Base-by-base conservation (phyloP, 495 filamentous ascomycete species). In the Penicillium turbatum region DNA sequence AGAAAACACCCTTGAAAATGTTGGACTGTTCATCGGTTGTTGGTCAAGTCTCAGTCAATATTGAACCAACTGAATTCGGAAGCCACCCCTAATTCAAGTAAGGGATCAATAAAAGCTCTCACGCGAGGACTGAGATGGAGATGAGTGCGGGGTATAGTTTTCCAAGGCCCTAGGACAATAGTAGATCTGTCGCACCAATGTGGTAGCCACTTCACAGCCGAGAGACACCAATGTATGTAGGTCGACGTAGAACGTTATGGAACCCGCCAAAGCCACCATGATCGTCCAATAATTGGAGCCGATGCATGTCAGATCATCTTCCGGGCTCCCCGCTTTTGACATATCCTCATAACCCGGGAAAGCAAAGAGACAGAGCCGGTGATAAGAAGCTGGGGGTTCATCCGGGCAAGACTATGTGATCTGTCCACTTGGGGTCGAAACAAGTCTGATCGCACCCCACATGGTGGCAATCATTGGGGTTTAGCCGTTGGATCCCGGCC, bases 221-320 rank as follows among this genome's bases (percentile, higher is more conserved):
- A 3, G 10, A 6, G 21, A 29, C 21, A 26, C 26, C 34, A 29
- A 13, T 48, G 21, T 27, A 13, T 48, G 21, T 27, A 35, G 21
- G 21, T 24, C 21, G 17, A 21, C 21, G 40, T 13, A 16, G 6
- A 26, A 44, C 13, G 6, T 15, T 30, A 4, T 9, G 2, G 15
- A 30, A 16, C 15, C 2, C 39, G 21, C 26, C 27, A 15, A 32
- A 41, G 41, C 1, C 19, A 31, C 38, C 30, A 51, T 51, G 38
- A 51, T 51, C 49, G 31, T 17, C 30, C 49, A 51, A 51, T 51
- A 51, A 51, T 51, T 51, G 31, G 6, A 19, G 5, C 7, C 13
- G 0, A 16, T 42, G 17, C 13, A 3, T 38, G 49, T 10, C n/a
- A 19, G 4, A 38, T 21, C 16, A 37, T 21, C 5, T 12, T 39